Evolutionary conservation across 805 yeast genomes (phyloP), one percentile per base, ranked within the genome.

Genomic region (Yarrowia yakushimensis): DNA sequence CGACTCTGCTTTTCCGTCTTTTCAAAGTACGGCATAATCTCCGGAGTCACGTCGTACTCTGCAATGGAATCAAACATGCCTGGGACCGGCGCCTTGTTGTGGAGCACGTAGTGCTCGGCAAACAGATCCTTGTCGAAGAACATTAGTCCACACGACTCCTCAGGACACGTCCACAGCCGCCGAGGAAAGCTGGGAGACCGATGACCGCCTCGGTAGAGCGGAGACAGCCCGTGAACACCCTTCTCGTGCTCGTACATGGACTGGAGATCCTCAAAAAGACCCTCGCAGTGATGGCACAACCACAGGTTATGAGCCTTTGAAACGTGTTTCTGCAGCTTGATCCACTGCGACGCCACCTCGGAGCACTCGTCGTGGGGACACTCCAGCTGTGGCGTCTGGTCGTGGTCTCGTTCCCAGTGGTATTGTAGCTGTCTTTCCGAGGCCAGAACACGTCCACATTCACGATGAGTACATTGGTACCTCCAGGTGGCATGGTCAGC

Each of bases 321-420:
- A 1, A 85, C 74, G 73, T 94, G 97, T 50, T 86, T 87, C 60
- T 88, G 79, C 63, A 90, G 77, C 15, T 89, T 85, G 64, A 88
- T 89, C 72, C 87, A 90, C 67, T 87, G 87, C 69, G 85, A 82
- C 69, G 90, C 93, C 0, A 84, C 72, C 67, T 84, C 89, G 0
- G 67, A 66, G 70, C 99, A 94, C 2, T 78, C 82, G 23, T 80
- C 85, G 9, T 23, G 33, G 2, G 42, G 59, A 66, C 80, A 76
- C 1, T 80, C 68, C 72, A 97, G 90, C 23, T 66, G 65, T 68
- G 85, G 86, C 0, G 90, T 6, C 11, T 39, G 15, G 28, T 30
- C 11, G 23, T 55, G 61, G 39, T 39, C 48, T 4, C 39, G 18
- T 28, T 39, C 61, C 23, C 48, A 28, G 30, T 55, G 61, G 46